Percentiles rank a stretch among this genome's conserved stretches.
phyloP scores from a whole-genome alignment of 768 basidiomycete species.

The Pulveroboletus frians region DNA sequence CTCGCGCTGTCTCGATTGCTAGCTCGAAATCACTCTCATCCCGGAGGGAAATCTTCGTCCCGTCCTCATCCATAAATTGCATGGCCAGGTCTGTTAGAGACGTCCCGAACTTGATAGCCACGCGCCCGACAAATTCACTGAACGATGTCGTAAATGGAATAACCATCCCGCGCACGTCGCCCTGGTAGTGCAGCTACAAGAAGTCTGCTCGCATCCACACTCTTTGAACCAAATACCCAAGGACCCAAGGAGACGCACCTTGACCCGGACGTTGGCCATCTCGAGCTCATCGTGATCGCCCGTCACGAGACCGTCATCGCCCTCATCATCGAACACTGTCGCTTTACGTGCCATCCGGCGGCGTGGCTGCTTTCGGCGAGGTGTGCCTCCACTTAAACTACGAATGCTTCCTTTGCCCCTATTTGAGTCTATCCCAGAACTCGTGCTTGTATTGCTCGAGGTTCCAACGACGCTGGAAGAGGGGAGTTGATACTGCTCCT shows the following conservation, averaged over 20 bases:
- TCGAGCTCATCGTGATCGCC: constrained; percentile 73
- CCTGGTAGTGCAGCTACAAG: constrained; percentile 69
- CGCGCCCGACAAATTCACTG: constrained; percentile 67
- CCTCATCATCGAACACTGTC: constrained; percentile 66
- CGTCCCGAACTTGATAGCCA: constrained; percentile 71
- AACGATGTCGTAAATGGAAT: constrained; percentile 62
- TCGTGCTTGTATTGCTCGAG: not conserved
- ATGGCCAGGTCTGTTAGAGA: constrained; percentile 49
- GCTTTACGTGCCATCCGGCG: constrained; percentile 36
- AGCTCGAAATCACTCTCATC: constrained; percentile 90
- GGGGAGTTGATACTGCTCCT: constrained; percentile 1
- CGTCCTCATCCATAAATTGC: constrained; percentile 90
- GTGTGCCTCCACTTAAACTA: no score
- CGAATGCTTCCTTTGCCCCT: not conserved
- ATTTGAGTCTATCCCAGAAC: constrained; percentile 2
- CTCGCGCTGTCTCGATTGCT: constrained; percentile 83
- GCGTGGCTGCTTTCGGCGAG: constrained; percentile 48
- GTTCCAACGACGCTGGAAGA: not conserved
- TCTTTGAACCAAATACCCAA: not conserved
- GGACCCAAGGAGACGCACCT: constrained; percentile 50
- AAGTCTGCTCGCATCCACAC: not conserved
- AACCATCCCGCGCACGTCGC: constrained; percentile 83
- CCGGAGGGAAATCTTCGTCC: constrained; percentile 71
- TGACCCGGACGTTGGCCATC: constrained; percentile 75
- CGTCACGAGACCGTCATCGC: constrained; percentile 73